phyloP scores from a whole-genome alignment of 208 protist species.

The Wallacemonas sp. region DNA sequence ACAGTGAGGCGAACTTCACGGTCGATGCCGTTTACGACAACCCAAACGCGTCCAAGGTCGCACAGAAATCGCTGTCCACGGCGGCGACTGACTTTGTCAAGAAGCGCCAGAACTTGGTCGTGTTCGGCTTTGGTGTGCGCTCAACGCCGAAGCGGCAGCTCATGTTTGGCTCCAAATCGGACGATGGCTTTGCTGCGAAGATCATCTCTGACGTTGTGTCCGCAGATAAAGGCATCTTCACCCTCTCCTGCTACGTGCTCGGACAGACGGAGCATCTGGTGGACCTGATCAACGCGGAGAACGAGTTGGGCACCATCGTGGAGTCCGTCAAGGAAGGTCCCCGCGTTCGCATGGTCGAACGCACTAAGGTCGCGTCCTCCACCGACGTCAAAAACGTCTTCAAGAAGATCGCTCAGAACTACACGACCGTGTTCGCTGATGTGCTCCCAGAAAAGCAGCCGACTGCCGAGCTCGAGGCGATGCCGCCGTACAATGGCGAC shows the following conservation, averaged over 20 bases:
- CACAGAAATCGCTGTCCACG: conserved; percentile 33
- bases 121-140: conserved; percentile 84
- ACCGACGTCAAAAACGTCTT: conserved; percentile 59
- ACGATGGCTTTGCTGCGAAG: conserved; percentile 71
- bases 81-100: conserved; percentile 54
- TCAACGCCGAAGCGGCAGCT: conserved; percentile 84
- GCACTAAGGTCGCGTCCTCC: conserved; percentile 46
- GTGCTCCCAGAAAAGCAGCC: conserved; percentile 82
- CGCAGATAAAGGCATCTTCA: conserved; percentile 54
- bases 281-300: conserved; percentile 81
- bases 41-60: conserved; percentile 35
- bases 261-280: conserved; percentile 67
- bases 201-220: conserved; percentile 66
- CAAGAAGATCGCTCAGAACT: conserved; percentile 74
- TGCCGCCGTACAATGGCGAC: conserved; percentile 86
- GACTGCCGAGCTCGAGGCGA: conserved; percentile 74
- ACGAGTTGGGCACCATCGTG: conserved; percentile 81
- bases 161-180: conserved; percentile 59
- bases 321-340: conserved; percentile 89
- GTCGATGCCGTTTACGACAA: conserved; percentile 57
- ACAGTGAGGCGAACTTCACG: conserved; percentile 58
- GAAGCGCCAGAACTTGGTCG: conserved; percentile 77
- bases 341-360: conserved; percentile 79
- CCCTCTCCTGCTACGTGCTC: conserved; percentile 75
- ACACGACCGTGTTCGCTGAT: conserved; percentile 65